phyloP scores from a whole-genome alignment of 2,329 filamentous ascomycete species.

The Tolypocladium inflatum region DNA sequence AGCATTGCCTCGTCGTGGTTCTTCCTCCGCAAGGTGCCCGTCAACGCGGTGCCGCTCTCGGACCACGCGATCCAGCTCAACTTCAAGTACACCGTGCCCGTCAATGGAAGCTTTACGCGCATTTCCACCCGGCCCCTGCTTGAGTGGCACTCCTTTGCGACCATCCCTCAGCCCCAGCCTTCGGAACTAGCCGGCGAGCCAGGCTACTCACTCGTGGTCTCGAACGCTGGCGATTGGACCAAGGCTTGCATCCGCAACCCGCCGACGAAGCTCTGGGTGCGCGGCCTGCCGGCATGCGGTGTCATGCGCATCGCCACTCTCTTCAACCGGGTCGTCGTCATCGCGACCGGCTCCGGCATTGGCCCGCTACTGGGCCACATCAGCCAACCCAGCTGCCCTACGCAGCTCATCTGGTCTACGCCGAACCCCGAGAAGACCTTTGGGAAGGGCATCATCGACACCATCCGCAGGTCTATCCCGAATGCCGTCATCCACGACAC shows the following conservation, averaged over 20 bases:
- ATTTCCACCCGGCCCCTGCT: slow-evolving; percentile 53
- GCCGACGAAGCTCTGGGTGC: slow-evolving; percentile 55
- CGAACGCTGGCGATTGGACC: slow-evolving; percentile 71
- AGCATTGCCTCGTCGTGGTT: slow-evolving; percentile 66
- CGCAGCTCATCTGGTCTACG: slow-evolving; percentile 62
- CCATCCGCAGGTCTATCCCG: slow-evolving; percentile 48
- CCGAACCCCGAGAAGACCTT: slow-evolving; percentile 53
- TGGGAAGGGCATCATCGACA: slow-evolving; percentile 43
- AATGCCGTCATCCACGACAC: slow-evolving; percentile 62
- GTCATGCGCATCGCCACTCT: slow-evolving; percentile 58
- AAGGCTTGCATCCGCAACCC: slow-evolving; percentile 49
- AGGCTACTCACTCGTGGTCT: slow-evolving; percentile 61
- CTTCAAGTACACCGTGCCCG: slow-evolving; percentile 53
- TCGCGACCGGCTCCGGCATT: slow-evolving; percentile 66
- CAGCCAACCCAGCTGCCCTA: slow-evolving; percentile 35
- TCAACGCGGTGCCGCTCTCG: slow-evolving; percentile 59
- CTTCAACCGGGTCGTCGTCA: slow-evolving; percentile 55
- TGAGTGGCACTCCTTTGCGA: slow-evolving; percentile 71
- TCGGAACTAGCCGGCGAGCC: slow-evolving; percentile 13
- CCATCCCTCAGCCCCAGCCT: slow-evolving; percentile 48
- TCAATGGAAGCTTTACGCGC: slow-evolving; percentile 36
- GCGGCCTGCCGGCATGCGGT: slow-evolving; percentile 57
- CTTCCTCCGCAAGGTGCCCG: slow-evolving; percentile 56
- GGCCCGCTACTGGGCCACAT: slow-evolving; percentile 57
- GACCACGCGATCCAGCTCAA: slow-evolving; percentile 62